A percentile compares a stretch with the other conserved stretches of the same genome.
phyloP scores from a whole-genome alignment of 352 stramenopile species.

The Phytophthora crassamura region DNA sequence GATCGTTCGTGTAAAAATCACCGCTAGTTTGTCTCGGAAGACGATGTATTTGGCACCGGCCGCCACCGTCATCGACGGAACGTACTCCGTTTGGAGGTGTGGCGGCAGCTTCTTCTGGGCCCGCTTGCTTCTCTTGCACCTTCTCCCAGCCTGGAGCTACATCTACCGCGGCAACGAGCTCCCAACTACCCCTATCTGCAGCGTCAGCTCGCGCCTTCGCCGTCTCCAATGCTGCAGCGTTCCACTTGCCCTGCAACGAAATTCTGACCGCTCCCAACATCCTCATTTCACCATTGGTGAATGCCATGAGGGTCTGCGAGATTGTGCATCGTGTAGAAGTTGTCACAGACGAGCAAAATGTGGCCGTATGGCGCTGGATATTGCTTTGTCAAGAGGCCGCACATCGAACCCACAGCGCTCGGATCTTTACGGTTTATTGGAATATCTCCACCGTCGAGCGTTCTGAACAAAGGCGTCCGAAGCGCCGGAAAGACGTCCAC shows the following conservation, averaged over 20 bases:
- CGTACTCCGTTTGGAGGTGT: neutral
- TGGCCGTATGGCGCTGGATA: neutral
- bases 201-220: constrained; percentile 1
- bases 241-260: constrained; percentile 14
- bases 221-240: neutral
- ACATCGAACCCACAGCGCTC: constrained; percentile 15
- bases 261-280: too few species aligned
- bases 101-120: too few species aligned
- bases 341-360: constrained; percentile 13
- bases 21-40: neutral
- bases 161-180: constrained; percentile 9
- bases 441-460: neutral
- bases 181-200: constrained; percentile 5
- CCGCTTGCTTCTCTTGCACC: constrained; percentile 18
- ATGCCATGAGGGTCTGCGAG: constrained; percentile 3
- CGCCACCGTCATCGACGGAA: neutral
- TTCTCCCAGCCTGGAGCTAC: constrained; percentile 1
- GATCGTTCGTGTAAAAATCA: constrained; percentile 15
- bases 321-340: constrained; percentile 16
- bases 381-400: constrained; percentile 9
- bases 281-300: constrained; percentile 11
- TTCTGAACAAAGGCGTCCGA: too few species aligned
- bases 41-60: neutral
- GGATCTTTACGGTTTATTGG: constrained; percentile 1
- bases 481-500: too few species aligned